These are phyloP conservation scores for Conoideocrella luteorostrata DNA, from an alignment of 2,329 filamentous ascomycete species.

Conservation along the genomic window DNA sequence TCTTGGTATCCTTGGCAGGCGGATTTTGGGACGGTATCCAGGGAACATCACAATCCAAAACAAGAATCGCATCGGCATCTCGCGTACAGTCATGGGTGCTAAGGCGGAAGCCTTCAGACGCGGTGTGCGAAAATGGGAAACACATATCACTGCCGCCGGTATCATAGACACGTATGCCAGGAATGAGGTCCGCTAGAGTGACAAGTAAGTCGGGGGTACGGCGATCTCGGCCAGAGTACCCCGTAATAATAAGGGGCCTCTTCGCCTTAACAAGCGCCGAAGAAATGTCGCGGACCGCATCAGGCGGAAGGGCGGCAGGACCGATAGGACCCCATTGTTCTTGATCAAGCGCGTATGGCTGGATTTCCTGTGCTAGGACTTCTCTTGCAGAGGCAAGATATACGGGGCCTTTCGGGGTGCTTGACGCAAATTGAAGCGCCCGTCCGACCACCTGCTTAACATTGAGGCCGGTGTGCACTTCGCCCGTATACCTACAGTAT, in stretches of 20 bases:
- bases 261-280: constrained; percentile 52
- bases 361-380: constrained; percentile 74
- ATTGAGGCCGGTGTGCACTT: constrained; percentile 73
- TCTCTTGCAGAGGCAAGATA: constrained; percentile 70
- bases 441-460: constrained; percentile 80
- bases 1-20: constrained; percentile 37
- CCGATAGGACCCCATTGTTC: constrained; percentile 60
- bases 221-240: constrained; percentile 64
- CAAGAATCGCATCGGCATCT: constrained; percentile 71
- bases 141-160: constrained; percentile 71
- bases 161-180: constrained; percentile 61
- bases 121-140: constrained; percentile 60
- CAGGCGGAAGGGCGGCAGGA: constrained; percentile 45
- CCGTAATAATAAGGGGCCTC: constrained; percentile 60
- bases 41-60: constrained; percentile 79
- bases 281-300: constrained; percentile 49
- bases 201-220: constrained; percentile 52
- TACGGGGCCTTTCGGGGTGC: constrained; percentile 67
- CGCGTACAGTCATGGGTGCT: constrained; percentile 64
- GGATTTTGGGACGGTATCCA: constrained; percentile 71
- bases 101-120: constrained; percentile 60
- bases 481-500: constrained; percentile 72
- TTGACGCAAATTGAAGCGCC: constrained; percentile 70
- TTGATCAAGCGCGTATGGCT: constrained; percentile 54
- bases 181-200: constrained; percentile 55